phyloP scores from a whole-genome alignment of 495 filamentous ascomycete genomes.

The Daldinia bambusicola region DNA sequence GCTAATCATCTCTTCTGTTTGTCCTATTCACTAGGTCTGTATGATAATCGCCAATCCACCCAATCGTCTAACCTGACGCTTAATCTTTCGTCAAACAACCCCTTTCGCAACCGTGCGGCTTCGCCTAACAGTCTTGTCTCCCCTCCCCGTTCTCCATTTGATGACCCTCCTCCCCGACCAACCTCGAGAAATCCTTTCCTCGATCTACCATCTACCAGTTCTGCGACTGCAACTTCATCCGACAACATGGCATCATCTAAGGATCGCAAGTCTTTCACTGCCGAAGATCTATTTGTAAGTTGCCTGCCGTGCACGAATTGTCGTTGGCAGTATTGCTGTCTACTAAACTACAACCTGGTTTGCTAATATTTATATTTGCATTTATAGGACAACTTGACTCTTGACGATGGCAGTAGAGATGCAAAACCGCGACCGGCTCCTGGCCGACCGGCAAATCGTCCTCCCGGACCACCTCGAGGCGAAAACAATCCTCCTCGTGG shows the following conservation, averaged over 20 bases:
- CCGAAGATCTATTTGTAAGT: constrained; percentile 92
- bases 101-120: constrained; percentile 90
- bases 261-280: constrained; percentile 66
- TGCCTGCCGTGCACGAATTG: background rate
- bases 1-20: constrained; percentile 50
- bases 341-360: no score
- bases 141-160: constrained; percentile 62
- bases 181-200: constrained; percentile 93
- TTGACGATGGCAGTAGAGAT: constrained; percentile 55
- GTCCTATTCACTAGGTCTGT: constrained; percentile 42
- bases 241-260: constrained; percentile 67
- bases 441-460: constrained; percentile 52
- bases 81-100: constrained; percentile 92
- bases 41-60: constrained; percentile 47
- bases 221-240: constrained; percentile 53
- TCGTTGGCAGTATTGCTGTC: background rate
- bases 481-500: constrained; percentile 63
- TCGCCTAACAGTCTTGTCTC: constrained; percentile 66
- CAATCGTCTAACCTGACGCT: constrained; percentile 63
- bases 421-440: constrained; percentile 41
- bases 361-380: no score
- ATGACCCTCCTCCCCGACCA: constrained; percentile 71
- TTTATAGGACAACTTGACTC: constrained; percentile 60
- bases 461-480: constrained; percentile 55
- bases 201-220: constrained; percentile 65